These are phyloP conservation scores for Schoenoplectus triqueter DNA, from an alignment of 202 grass and related monocot species.

Conservation along the genomic window DNA sequence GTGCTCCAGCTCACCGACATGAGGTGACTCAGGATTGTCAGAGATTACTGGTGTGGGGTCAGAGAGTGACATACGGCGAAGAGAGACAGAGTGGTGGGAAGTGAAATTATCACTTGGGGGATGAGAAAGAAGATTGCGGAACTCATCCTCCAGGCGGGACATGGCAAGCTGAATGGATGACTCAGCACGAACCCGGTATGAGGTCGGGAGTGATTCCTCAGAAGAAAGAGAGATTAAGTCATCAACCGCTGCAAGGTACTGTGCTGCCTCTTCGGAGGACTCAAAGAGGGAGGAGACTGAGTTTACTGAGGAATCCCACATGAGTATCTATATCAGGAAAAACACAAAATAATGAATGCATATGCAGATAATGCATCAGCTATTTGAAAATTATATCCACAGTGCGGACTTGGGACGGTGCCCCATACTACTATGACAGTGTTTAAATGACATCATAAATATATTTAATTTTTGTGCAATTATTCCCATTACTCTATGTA, in stretches of 20 bases:
- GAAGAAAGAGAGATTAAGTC: conserved; percentile 40
- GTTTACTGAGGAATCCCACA: conserved; percentile 56
- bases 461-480: neutral
- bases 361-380: neutral
- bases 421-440: neutral
- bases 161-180: conserved; percentile 83
- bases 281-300: conserved; percentile 54
- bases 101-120: conserved; percentile 25
- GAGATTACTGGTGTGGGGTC: conserved; percentile 52
- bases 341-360: conserved; percentile 12
- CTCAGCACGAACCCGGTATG: conserved; percentile 46
- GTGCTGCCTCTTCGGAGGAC: conserved; percentile 42
- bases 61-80: conserved; percentile 74
- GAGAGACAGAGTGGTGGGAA: conserved; percentile 59
- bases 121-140: conserved; percentile 73
- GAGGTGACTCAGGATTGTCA: conserved; percentile 55
- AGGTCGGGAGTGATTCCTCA: conserved; percentile 33
- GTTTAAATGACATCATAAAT: neutral
- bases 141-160: conserved; percentile 92
- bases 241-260: conserved; percentile 61
- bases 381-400: neutral
- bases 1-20: conserved; percentile 30
- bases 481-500: neutral
- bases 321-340: conserved; percentile 31
- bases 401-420: neutral